phyloP scores from a whole-genome alignment of 495 filamentous ascomycete genomes.

The Neurospora hispaniola region DNA sequence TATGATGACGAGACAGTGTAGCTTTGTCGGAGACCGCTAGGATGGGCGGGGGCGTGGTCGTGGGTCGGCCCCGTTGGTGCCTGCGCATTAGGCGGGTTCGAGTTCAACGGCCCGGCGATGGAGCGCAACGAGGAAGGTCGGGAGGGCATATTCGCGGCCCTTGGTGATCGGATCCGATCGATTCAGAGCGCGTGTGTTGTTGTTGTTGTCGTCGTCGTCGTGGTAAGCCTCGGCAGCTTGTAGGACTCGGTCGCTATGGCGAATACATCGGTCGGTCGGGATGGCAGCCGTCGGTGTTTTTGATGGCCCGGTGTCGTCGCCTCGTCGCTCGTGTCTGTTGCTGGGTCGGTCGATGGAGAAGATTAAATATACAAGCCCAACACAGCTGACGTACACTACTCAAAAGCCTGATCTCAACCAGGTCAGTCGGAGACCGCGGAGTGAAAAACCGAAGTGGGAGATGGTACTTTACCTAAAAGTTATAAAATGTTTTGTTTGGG shows the following conservation, averaged over 20 bases:
- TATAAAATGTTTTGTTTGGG: not conserved
- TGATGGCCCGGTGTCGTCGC: not conserved
- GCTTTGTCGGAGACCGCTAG: constrained; percentile 36
- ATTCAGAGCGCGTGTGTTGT: not conserved
- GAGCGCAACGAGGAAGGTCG: not conserved
- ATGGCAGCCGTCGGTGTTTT: not conserved
- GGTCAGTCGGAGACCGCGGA: not conserved
- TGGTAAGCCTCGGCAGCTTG: not conserved
- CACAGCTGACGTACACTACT: not conserved
- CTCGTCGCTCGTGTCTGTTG: too few relatives aligned
- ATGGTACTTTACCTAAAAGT: not conserved
- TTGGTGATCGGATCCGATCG: not conserved
- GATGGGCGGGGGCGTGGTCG: constrained; percentile 28
- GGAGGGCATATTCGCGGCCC: constrained; percentile 7
- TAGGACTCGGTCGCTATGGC: not conserved
- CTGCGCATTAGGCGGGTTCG: not conserved
- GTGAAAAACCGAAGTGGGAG: not conserved
- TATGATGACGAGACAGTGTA: constrained; percentile 27
- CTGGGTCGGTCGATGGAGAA: too few relatives aligned
- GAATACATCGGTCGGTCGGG: not conserved
- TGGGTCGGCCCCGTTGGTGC: not conserved
- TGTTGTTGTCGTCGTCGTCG: not conserved
- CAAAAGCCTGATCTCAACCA: not conserved
- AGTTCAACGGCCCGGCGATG: not conserved
- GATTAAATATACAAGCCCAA: not conserved